Evolutionary conservation across 805 yeast species (phyloP), one percentile per base, ranked within the genome.

Genomic region (Lachancea nothofagi): DNA sequence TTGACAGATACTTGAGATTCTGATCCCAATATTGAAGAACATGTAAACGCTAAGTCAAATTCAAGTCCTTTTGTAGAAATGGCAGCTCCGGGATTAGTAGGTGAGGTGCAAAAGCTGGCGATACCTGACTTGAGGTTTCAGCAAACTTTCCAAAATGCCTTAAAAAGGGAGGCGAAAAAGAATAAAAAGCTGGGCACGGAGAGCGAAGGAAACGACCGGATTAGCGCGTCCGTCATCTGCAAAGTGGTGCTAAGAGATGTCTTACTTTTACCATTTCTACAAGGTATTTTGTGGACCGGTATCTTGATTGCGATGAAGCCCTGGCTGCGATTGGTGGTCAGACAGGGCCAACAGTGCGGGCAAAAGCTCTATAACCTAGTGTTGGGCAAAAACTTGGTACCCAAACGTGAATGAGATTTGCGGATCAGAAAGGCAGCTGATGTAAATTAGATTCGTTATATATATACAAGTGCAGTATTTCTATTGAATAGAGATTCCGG

Each of bases 81-180:
- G 38, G 13, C 27, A 6, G 24, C 14, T 5, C 26, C 15, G 3
- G 24, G 26, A 5, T 22, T 28, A 13, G 27, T 26, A 9, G 19
- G 26, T 10, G 32, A 22, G 13, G 27, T 28, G 27, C 38, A 35
- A 12, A 40, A 29, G 25, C 13, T 34, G 17, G 31, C 57, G 1
- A 64, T 72, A 2, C 89, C 89, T 1, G 90, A 83, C 49, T 60
- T 82, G 18, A 65, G 90, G 32, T 81, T 80, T 50, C 85, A 80
- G 50, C 72, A 78, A 41, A 65, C 83, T 2, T 82, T 82, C 54
- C 56, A 66, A 46, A 62, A 67, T 25, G 64, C 73, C 1, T 45
- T 68, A 10, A 39, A 46, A 7, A 48, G 47, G 27, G 63, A 57
- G 40, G 54, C 57, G 12, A 50, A 39, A 33, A 52, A 39, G 29